Evolutionary conservation across 192 early-diverging fungal species (phyloP).

Genomic region (Backusella tarrabulga): DNA sequence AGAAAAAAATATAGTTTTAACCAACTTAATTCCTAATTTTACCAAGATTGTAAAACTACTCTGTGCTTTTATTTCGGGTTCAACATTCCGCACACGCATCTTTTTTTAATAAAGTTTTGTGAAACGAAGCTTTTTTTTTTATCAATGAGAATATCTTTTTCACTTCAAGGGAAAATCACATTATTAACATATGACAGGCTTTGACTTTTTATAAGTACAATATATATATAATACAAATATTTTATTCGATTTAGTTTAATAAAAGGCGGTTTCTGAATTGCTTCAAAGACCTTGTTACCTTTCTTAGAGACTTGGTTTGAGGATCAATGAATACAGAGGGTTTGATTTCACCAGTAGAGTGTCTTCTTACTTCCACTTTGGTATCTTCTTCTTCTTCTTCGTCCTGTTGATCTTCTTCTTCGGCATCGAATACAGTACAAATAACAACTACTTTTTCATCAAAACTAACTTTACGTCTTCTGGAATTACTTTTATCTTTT

Average conservation of each 20-base stretch:
- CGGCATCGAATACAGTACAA: constrained; percentile 14
- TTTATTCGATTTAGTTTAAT: constrained; percentile 1
- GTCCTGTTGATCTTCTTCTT: neutral
- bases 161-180: neutral
- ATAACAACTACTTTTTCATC: constrained; percentile 16
- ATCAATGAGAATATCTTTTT: too few relatives aligned
- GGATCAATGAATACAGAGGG: neutral
- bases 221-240: neutral
- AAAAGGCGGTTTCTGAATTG: constrained; percentile 11
- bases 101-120: too few relatives aligned
- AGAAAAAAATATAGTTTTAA: too few relatives aligned
- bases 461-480: constrained; percentile 11
- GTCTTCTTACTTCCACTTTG: neutral
- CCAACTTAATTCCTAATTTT: too few relatives aligned
- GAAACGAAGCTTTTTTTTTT: too few relatives aligned
- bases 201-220: neutral
- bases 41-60: too few relatives aligned
- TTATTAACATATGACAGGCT: neutral
- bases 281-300: constrained; percentile 9
- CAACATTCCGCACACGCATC: too few relatives aligned
- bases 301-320: neutral
- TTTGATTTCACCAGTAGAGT: constrained; percentile 16
- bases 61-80: too few relatives aligned
- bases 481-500: neutral
- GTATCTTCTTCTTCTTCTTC: neutral